Percentiles rank a stretch among this genome's conserved stretches.
phyloP scores from a whole-genome alignment of 805 yeast genomes.

The Wickerhamiella australiensis region DNA sequence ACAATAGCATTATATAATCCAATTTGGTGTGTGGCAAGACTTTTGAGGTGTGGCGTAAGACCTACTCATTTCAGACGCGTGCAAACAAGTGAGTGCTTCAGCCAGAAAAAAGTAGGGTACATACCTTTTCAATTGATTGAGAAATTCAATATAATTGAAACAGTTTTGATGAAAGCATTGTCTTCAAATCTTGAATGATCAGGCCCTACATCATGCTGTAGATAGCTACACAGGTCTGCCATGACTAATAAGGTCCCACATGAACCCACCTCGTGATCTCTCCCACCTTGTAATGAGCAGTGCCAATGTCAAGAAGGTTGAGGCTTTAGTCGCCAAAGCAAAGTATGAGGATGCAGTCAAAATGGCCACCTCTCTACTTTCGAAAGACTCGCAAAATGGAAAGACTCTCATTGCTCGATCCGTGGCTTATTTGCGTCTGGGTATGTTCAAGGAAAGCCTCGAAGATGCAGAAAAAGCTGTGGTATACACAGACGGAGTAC shows the following conservation, averaged over 20 bases:
- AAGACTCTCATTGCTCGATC: slow-evolving; percentile 19
- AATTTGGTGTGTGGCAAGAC: no score
- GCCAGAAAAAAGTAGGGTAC: no score
- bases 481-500: slow-evolving; percentile 7
- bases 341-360: slow-evolving; percentile 14
- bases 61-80: no score
- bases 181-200: no score
- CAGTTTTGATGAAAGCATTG: no score
- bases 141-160: no score
- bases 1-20: no score
- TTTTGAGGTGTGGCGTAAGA: no score
- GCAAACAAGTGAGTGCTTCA: no score
- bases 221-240: no score
- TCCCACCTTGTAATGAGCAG: neutral
- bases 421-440: slow-evolving; percentile 15
- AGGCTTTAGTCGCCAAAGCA: slow-evolving; percentile 10
- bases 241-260: neutral
- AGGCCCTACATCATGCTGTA: no score
- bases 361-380: slow-evolving; percentile 10
- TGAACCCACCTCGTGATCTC: neutral
- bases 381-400: slow-evolving; percentile 11
- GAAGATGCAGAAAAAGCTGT: slow-evolving; percentile 23
- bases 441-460: slow-evolving; percentile 17
- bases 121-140: no score
- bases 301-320: slow-evolving; percentile 4